Percentiles rank a stretch among this genome's conserved stretches.
phyloP scores from a whole-genome alignment of 2,329 filamentous ascomycete genomes.

The Podosphaera aphanis region DNA sequence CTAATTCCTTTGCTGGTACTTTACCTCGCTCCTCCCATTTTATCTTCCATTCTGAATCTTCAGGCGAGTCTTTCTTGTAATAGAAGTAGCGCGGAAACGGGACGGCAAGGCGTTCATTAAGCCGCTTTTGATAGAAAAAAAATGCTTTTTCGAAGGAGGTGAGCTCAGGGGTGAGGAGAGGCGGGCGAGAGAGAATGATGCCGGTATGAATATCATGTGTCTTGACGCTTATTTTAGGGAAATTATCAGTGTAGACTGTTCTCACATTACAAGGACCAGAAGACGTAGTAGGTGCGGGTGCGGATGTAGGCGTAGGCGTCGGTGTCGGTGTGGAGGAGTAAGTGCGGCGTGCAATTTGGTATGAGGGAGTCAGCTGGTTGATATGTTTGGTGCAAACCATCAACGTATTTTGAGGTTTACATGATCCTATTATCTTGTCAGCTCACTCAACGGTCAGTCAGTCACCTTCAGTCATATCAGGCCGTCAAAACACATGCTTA shows the following conservation, averaged over 20 bases:
- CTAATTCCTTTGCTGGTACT: constrained; percentile 63
- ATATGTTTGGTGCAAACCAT: no score
- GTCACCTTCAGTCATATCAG: no score
- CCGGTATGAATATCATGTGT: constrained; percentile 30
- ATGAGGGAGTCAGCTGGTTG: no score
- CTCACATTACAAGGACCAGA: no score
- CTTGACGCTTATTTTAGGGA: background rate
- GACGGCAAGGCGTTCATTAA: constrained; percentile 75
- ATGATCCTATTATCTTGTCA: no score
- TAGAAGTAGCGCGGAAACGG: constrained; percentile 85
- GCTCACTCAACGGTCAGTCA: no score
- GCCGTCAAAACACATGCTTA: no score
- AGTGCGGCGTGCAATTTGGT: background rate
- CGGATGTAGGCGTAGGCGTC: background rate
- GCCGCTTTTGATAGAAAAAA: constrained; percentile 89
- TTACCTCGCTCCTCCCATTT: constrained; percentile 52
- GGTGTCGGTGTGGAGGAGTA: background rate
- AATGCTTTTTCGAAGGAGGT: constrained; percentile 78
- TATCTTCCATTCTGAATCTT: constrained; percentile 71
- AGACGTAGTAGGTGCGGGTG: no score
- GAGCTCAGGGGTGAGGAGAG: constrained; percentile 61
- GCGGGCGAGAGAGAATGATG: constrained; percentile 69
- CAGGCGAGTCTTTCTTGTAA: constrained; percentile 73
- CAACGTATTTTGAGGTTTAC: no score
- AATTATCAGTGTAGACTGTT: background rate